phyloP scores from a whole-genome alignment of 108 stramenopile species.

The Skeletonema potamos region DNA sequence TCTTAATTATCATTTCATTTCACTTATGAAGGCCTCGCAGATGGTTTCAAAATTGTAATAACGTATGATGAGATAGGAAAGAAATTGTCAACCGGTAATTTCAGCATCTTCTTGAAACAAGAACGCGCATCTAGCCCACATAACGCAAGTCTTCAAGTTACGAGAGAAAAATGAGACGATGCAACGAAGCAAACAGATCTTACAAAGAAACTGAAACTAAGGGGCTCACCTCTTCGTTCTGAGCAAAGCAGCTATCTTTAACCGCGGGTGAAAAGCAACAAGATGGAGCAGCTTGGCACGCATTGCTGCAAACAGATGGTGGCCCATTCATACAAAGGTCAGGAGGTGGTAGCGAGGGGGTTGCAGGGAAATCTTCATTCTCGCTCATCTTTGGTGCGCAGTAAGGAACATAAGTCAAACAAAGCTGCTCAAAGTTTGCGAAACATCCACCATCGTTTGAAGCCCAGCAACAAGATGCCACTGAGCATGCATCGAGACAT shows the following conservation, averaged over 20 bases:
- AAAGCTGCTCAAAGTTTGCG: constrained; percentile 8
- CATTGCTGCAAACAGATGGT: neutral
- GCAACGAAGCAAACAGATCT: neutral
- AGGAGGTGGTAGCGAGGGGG: neutral
- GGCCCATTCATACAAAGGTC: neutral
- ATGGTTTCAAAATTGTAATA: neutral
- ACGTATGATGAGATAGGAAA: neutral
- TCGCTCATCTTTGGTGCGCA: neutral
- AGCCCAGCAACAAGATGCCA: constrained; percentile 6
- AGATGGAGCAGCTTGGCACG: neutral
- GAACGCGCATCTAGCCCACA: neutral
- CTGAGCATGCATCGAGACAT: neutral
- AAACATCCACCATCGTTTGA: constrained; percentile 5
- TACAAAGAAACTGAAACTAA: neutral
- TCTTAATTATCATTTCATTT: neutral
- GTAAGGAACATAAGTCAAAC: constrained; percentile 2
- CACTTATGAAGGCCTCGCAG: too few species aligned
- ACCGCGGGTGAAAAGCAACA: neutral
- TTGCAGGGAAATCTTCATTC: neutral
- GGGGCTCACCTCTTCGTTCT: neutral
- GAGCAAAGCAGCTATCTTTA: neutral
- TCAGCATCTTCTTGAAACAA: neutral
- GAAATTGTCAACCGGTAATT: neutral
- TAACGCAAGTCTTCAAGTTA: neutral
- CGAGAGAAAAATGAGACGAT: neutral